phyloP scores from a whole-genome alignment of 192 early-diverging fungal genomes.

The Phlyctochytrium arcticum region DNA sequence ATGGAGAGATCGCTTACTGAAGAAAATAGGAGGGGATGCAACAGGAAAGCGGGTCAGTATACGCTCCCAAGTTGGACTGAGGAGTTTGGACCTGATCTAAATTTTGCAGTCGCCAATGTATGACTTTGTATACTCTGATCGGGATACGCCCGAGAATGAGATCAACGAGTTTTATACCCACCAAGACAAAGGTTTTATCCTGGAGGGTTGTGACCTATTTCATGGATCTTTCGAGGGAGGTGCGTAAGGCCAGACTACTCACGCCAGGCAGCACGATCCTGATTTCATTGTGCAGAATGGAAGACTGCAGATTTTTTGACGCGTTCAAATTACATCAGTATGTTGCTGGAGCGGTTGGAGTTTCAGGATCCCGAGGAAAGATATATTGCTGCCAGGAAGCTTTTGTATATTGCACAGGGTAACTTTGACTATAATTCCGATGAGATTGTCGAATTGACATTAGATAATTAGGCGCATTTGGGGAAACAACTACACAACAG shows the following conservation, averaged over 20 bases:
- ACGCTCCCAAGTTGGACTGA: too few relatives aligned
- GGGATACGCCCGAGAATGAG: constrained; percentile 42
- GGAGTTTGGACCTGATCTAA: too few relatives aligned
- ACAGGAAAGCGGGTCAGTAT: not conserved
- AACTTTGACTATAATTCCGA: constrained; percentile 1
- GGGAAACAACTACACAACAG: constrained; percentile 20
- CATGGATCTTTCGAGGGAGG: constrained; percentile 16
- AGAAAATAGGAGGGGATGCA: not conserved
- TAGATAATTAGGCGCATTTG: constrained; percentile 28
- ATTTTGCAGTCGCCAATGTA: constrained; percentile 4
- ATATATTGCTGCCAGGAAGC: constrained; percentile 45
- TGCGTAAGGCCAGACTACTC: not conserved
- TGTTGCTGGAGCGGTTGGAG: constrained; percentile 59
- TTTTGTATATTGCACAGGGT: constrained; percentile 71
- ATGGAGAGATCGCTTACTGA: not conserved
- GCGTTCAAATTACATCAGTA: constrained; percentile 35
- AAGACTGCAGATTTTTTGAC: not conserved
- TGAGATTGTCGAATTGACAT: not conserved
- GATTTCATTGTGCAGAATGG: constrained; percentile 11
- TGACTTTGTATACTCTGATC: constrained; percentile 46
- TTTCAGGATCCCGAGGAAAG: constrained; percentile 43
- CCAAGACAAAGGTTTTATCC: constrained; percentile 28
- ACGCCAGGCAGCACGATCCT: not conserved
- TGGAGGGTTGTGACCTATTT: constrained; percentile 29
- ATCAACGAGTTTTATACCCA: constrained; percentile 51